These are phyloP conservation scores for Chlamydomonas sphaeroides DNA, from an alignment of 139 green algal species.

Conservation along the genomic window DNA sequence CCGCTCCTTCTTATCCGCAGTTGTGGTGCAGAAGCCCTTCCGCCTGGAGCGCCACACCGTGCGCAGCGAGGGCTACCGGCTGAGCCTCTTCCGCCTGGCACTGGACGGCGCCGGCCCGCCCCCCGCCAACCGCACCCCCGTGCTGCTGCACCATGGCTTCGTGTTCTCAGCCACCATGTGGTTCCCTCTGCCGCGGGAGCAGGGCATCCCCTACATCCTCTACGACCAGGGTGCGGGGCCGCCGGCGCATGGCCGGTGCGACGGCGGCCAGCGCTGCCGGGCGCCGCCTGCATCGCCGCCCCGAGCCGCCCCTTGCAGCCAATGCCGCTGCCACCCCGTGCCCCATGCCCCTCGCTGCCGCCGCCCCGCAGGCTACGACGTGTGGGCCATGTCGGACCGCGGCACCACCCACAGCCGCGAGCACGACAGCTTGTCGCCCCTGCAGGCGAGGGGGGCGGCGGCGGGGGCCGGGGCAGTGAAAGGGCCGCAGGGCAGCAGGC, in stretches of 20 bases:
- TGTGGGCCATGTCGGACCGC: slow-evolving; percentile 15
- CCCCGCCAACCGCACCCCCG: not conserved
- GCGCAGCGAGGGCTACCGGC: not conserved
- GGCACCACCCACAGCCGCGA: not conserved
- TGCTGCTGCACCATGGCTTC: slow-evolving; percentile 19
- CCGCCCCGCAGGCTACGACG: slow-evolving; percentile 4
- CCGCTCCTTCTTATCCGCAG: too few relatives aligned
- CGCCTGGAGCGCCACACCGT: slow-evolving; percentile 1
- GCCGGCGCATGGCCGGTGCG: too few relatives aligned
- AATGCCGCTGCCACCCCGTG: too few relatives aligned
- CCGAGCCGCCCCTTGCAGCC: too few relatives aligned
- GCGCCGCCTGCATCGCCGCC: not conserved
- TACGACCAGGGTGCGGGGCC: slow-evolving; percentile 9
- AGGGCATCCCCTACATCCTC: slow-evolving; percentile 2
- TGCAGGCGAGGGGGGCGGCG: too few relatives aligned
- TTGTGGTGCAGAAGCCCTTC: not conserved
- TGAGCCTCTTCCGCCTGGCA: not conserved
- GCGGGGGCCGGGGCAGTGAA: too few relatives aligned
- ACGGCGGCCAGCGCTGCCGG: too few relatives aligned
- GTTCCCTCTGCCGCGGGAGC: not conserved
- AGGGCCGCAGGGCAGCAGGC: too few relatives aligned
- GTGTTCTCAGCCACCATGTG: not conserved
- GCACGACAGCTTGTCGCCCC: not conserved
- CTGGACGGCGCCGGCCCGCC: not conserved
- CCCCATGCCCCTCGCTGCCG: too few relatives aligned